A percentile compares a stretch with the other conserved stretches of the same genome.
Conservation (phyloP, 164 flowering plant species). For the Buxus sempervirens region DNA sequence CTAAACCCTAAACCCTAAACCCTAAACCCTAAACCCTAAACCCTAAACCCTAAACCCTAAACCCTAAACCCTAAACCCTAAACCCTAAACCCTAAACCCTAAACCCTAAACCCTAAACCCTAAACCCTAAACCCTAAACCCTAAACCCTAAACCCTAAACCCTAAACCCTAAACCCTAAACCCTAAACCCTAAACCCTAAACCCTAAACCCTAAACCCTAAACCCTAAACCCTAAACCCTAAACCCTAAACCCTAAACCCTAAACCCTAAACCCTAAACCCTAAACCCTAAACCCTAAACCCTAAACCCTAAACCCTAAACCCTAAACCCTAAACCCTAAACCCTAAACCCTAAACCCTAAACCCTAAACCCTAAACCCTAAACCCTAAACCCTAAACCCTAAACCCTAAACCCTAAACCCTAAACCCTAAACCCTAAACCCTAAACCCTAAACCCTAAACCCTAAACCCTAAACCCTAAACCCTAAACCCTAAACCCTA, state of each 20-base stretch:
- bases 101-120: too few species aligned
- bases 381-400: conserved; percentile 7
- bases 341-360: not conserved
- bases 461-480: not conserved
- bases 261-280: not conserved
- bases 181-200: too few species aligned
- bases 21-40: too few species aligned
- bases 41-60: too few species aligned
- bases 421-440: not conserved
- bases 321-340: not conserved
- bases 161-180: too few species aligned
- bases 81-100: too few species aligned
- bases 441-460: not conserved
- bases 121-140: too few species aligned
- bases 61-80: too few species aligned
- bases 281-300: not conserved
- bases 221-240: too few species aligned
- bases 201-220: too few species aligned
- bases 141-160: too few species aligned
- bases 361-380: conserved; percentile 3
- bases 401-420: not conserved
- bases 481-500: not conserved
- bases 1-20: too few species aligned
- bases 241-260: not conserved
- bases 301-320: conserved; percentile 5